These are phyloP conservation scores for Penicillium goetzii DNA, from an alignment of 495 filamentous ascomycete genomes.

Conservation along the genomic window DNA sequence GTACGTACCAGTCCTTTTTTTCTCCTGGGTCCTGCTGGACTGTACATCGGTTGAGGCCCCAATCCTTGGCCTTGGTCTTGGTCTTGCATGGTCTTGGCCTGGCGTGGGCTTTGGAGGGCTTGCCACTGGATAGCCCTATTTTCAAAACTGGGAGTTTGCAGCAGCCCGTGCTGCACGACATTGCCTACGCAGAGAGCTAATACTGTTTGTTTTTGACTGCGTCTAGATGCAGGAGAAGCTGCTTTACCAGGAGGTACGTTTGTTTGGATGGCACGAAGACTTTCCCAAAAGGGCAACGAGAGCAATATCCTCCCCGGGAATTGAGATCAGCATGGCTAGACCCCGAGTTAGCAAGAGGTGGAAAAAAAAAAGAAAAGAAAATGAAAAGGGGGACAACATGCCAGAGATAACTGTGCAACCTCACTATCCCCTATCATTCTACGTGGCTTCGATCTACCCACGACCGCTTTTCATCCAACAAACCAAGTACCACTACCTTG, in stretches of 20 bases:
- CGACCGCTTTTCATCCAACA: not conserved
- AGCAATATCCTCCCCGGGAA: not conserved
- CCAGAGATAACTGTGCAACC: not conserved
- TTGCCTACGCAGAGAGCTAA: conserved; percentile 29
- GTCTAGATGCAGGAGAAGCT: conserved; percentile 70
- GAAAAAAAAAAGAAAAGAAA: conserved; percentile 4
- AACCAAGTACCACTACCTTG: conserved; percentile 4
- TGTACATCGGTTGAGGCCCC: not conserved
- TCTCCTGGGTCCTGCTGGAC: not conserved
- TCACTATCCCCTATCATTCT: not conserved
- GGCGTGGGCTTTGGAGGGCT: not conserved
- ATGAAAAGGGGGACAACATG: conserved; percentile 1
- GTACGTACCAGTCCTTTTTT: conserved; percentile 31
- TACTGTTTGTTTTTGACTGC: not conserved
- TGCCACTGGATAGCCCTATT: conserved; percentile 7
- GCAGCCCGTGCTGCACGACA: conserved; percentile 25
- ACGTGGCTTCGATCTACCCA: not conserved
- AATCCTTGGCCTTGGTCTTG: not conserved
- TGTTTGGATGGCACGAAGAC: not conserved
- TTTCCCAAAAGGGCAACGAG: conserved; percentile 4
- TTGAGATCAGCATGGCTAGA: not conserved
- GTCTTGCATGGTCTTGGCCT: conserved; percentile 7
- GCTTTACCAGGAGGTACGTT: conserved; percentile 82
- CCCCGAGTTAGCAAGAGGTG: not conserved
- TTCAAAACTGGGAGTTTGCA: not conserved